Percentiles rank a stretch among this genome's conserved stretches.
These are phyloP conservation scores for Dianthus caryophyllus DNA, from an alignment of 148 eudicot genomes.

Conservation along the genomic window DNA sequence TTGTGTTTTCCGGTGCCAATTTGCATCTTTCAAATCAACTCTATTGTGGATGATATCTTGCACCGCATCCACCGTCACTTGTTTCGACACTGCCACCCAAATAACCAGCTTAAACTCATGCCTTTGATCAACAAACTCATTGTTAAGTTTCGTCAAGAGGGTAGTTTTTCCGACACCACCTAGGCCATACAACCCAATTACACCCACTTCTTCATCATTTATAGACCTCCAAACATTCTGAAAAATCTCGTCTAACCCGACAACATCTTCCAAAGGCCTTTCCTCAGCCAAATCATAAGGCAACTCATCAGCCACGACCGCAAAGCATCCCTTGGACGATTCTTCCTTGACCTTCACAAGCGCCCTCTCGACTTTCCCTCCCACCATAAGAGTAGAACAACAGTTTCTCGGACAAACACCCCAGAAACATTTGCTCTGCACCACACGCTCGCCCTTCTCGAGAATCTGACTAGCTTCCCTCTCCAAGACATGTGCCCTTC, in stretches of 20 bases:
- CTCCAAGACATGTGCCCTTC: slow-evolving; percentile 20
- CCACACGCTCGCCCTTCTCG: slow-evolving; percentile 23
- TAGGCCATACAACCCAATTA: slow-evolving; percentile 46
- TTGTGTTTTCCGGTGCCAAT: slow-evolving; percentile 23
- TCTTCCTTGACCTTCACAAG: slow-evolving; percentile 26
- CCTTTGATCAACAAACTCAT: slow-evolving; percentile 15
- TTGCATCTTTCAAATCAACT: slow-evolving; percentile 15
- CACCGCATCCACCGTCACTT: slow-evolving; percentile 25
- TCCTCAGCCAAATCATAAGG: slow-evolving; percentile 28
- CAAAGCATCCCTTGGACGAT: slow-evolving; percentile 24
- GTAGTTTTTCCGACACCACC: slow-evolving; percentile 56
- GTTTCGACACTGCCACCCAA: slow-evolving; percentile 34
- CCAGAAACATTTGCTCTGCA: slow-evolving; percentile 14
- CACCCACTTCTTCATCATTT: slow-evolving; percentile 25
- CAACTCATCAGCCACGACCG: slow-evolving; percentile 30
- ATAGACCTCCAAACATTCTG: slow-evolving; percentile 22
- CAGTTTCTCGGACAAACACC: slow-evolving; percentile 24
- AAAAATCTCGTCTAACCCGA: slow-evolving; percentile 34
- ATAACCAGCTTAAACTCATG: slow-evolving; percentile 35
- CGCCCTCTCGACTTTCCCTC: slow-evolving; percentile 24
- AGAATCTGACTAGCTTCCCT: slow-evolving; percentile 23
- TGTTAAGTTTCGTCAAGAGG: slow-evolving; percentile 37
- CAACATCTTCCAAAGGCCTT: slow-evolving; percentile 31
- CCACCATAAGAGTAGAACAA: slow-evolving; percentile 21
- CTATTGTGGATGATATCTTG: slow-evolving; percentile 31